Percentiles rank a stretch among this genome's conserved stretches.
Evolutionary conservation across 164 flowering plant species (phyloP).

Genomic region (Nymphaea thermarum): DNA sequence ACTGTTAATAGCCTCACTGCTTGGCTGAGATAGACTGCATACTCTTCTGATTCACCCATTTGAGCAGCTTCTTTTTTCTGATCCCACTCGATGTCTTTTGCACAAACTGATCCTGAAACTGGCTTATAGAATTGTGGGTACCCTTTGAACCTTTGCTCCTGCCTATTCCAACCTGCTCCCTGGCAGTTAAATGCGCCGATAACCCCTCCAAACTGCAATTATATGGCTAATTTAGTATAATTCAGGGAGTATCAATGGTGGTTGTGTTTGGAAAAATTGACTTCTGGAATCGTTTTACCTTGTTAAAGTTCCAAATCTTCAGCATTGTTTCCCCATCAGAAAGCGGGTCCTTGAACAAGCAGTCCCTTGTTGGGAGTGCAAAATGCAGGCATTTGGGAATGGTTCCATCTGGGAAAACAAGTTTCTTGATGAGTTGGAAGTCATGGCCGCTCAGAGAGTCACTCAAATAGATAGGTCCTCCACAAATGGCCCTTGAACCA

Average conservation of each 20-base stretch:
- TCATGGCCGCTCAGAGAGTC: conserved; percentile 66
- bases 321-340: conserved; percentile 57
- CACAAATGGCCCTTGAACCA: conserved; percentile 81
- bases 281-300: conserved; percentile 25
- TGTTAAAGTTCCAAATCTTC: conserved; percentile 88
- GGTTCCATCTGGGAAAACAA: conserved; percentile 78
- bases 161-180: conserved; percentile 84
- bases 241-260: too few species aligned
- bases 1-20: conserved; percentile 25
- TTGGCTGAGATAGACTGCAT: conserved; percentile 45
- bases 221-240: background rate
- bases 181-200: conserved; percentile 93
- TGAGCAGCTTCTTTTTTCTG: conserved; percentile 30
- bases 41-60: conserved; percentile 44
- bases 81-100: conserved; percentile 67
- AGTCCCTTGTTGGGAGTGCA: conserved; percentile 81
- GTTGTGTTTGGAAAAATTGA: background rate
- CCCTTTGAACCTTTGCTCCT: conserved; percentile 58
- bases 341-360: conserved; percentile 78
- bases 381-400: conserved; percentile 61
- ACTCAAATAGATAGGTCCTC: conserved; percentile 78
- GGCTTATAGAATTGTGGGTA: conserved; percentile 62
- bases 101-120: conserved; percentile 35
- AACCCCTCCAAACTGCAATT: conserved; percentile 65
- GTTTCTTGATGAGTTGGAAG: conserved; percentile 55